Base-by-base conservation (phyloP, 2,329 filamentous ascomycete species). In the Hymenoscyphus linearis region DNA sequence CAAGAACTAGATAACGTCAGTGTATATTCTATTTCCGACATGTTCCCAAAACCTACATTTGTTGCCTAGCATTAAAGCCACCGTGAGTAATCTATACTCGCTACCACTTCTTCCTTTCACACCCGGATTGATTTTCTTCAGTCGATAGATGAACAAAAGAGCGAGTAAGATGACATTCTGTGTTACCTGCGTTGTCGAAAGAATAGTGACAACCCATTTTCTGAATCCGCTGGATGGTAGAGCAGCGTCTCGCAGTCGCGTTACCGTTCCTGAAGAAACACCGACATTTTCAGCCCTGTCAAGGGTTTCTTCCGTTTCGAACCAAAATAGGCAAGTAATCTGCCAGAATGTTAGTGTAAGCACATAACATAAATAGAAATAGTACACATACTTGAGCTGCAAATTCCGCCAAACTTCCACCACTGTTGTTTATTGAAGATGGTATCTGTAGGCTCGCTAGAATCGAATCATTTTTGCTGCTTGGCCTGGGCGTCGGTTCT, bases 271-370 rank as follows among this genome's bases (percentile, higher is more conserved):
- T 37, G 78, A 66, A 44, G 79, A 75, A 66, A 76, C 73, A 61
- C 68, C 70, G 66, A 65, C 77, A 72, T 76, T 75, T 72, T 93
- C 88, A 40, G 93, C 90, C 61, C 85, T 82, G 67, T 89, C 84
- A 16, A 98, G 78, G 25, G 89, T 88, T n/a, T 88, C 83, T 52
- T 90, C 88, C 16, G 89, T 89, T 75, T 98, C 93, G 73, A 98
- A 98, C 93, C 95, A 98, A 77, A 98, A 97, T 14, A 99, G 81
- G 72, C 93, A 97, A 13, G 93, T 96, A 75, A 98, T 90, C 90
- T 96, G 70, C 2, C 52, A 57, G 57, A 60, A 10, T 56, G 47
- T 73, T 59, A 72, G 67, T 60, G 54, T 4, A 12, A 36, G 27
- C 14, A 18, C 37, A 31, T 52, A n/a, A 53, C 16, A 14, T 16